Evolutionary conservation across 164 flowering plant species (phyloP).

Genomic region (Macadamia integrifolia): DNA sequence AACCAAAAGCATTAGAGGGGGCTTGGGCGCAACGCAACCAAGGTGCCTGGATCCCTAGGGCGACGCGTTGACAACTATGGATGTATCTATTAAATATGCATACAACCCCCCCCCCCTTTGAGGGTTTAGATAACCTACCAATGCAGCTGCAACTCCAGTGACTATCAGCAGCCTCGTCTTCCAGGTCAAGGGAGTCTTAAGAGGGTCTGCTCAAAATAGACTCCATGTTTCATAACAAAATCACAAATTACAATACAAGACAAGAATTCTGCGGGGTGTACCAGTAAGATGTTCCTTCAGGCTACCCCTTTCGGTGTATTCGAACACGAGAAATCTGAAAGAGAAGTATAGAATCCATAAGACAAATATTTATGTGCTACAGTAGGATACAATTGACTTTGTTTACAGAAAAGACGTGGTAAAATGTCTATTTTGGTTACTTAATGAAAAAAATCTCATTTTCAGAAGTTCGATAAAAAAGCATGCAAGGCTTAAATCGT

Average conservation of each 20-base stretch:
- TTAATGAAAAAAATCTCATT: neutral
- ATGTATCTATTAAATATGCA: too few species aligned
- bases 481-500: too few species aligned
- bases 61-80: too few species aligned
- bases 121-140: conserved; percentile 35
- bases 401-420: neutral
- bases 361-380: neutral
- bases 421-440: neutral
- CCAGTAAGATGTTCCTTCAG: conserved; percentile 81
- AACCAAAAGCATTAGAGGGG: too few species aligned
- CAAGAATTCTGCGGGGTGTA: conserved; percentile 22
- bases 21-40: too few species aligned
- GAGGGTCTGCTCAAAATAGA: conserved; percentile 55
- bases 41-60: too few species aligned
- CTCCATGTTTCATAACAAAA: neutral
- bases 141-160: conserved; percentile 73
- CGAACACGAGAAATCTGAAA: conserved; percentile 71
- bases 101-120: neutral
- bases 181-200: conserved; percentile 87
- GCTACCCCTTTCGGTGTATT: conserved; percentile 64
- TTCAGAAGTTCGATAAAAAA: too few species aligned
- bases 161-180: conserved; percentile 68
- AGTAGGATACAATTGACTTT: neutral
- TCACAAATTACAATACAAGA: neutral
- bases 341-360: neutral